Percentiles rank a stretch among this genome's conserved stretches.
Conservation (phyloP, 2,329 filamentous ascomycete genomes). For the Penicillium sp. region DNA sequence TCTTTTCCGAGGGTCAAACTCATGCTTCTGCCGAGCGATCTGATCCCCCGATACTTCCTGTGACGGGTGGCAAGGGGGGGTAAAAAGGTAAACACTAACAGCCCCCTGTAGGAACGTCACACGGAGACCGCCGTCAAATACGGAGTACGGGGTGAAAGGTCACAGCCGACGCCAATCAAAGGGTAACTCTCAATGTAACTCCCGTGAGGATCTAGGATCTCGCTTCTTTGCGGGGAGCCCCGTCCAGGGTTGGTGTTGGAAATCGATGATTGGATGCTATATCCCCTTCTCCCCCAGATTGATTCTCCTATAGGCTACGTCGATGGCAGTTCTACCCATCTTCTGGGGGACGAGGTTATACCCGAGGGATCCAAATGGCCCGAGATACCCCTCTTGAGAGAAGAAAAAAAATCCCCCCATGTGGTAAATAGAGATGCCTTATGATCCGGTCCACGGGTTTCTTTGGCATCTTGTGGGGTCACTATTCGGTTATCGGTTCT, state of each 20-base stretch:
- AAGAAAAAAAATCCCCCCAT: background rate
- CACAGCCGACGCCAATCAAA: constrained; percentile 2
- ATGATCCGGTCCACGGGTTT: constrained; percentile 4
- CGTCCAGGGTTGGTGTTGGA: background rate
- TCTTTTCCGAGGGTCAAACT: background rate
- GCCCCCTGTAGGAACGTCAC: constrained; percentile 4
- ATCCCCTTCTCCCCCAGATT: background rate
- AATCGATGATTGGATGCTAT: background rate
- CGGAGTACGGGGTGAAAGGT: constrained; percentile 4
- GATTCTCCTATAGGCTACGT: constrained; percentile 3
- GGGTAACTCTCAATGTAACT: constrained; percentile 2
- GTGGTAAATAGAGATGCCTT: background rate
- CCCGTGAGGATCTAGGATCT: constrained; percentile 9
- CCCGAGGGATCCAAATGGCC: constrained; percentile 8
- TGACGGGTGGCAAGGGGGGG: constrained; percentile 1
- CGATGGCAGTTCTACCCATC: constrained; percentile 3
- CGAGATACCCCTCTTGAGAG: constrained; percentile 6
- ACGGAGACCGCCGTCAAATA: constrained; percentile 10
- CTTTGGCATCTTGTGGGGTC: background rate
- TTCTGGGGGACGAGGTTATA: constrained; percentile 3
- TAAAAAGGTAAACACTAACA: background rate
- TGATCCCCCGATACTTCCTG: background rate
- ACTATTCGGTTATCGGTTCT: background rate
- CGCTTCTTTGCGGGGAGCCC: constrained; percentile 10
- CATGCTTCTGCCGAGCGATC: constrained; percentile 1